Conservation (phyloP, 1,284 basidiomycete species). For the Leccinum angustisporum region DNA sequence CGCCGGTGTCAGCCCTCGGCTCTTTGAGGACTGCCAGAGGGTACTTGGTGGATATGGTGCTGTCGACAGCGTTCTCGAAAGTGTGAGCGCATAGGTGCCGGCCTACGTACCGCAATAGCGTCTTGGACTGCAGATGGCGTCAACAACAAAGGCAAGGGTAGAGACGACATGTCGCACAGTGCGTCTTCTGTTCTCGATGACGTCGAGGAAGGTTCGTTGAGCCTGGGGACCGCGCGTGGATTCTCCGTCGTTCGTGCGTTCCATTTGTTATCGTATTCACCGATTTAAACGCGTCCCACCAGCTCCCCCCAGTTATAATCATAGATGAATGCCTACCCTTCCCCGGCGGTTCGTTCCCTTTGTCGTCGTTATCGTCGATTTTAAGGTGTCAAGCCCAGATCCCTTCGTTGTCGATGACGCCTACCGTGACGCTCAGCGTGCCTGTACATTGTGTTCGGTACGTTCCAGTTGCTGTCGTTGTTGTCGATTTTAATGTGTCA, state of each 20-base stretch:
- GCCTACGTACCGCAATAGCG: constrained; percentile 67
- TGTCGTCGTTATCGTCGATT: too few species aligned
- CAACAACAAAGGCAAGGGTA: constrained; percentile 45
- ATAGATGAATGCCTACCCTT: too few species aligned
- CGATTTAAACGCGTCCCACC: too few species aligned
- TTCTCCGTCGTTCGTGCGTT: too few species aligned
- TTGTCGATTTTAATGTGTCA: too few species aligned
- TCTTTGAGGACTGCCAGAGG: constrained; percentile 89
- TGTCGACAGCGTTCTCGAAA: constrained; percentile 87
- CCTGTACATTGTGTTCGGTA: constrained; percentile 26
- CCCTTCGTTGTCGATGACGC: too few species aligned
- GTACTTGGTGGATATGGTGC: constrained; percentile 90
- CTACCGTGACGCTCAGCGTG: too few species aligned
- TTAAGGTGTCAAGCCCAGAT: too few species aligned
- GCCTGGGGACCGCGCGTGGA: constrained; percentile 40
- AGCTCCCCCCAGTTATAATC: too few species aligned
- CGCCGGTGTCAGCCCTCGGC: constrained; percentile 80
- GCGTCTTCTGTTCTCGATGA: constrained; percentile 35
- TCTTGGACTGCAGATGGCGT: constrained; percentile 64
- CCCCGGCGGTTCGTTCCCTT: too few species aligned
- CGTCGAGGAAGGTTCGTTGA: constrained; percentile 61
- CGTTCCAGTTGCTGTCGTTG: too few species aligned
- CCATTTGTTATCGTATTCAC: too few species aligned
- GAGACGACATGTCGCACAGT: constrained; percentile 28
- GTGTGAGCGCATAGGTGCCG: constrained; percentile 84